Evolutionary conservation across 805 yeast genomes (phyloP).

Genomic region (Candida peoriensis): DNA sequence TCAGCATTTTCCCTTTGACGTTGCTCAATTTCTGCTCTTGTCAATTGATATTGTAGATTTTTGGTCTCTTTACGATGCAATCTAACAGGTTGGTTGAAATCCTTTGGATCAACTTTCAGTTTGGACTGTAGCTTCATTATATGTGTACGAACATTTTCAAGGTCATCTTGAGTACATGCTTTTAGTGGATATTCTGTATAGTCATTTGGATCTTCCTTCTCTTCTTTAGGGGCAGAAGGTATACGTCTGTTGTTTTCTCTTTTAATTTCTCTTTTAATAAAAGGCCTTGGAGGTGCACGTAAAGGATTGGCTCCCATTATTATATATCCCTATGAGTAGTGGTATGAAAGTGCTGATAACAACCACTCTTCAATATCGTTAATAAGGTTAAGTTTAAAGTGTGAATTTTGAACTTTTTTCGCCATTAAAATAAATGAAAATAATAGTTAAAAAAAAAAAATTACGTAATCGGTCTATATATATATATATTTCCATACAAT

Average conservation of each 20-base stretch:
- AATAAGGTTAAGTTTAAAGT: too few species aligned
- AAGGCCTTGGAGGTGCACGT: not conserved
- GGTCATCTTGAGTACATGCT: slow-evolving; percentile 67
- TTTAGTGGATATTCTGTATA: slow-evolving; percentile 44
- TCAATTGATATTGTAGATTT: slow-evolving; percentile 80
- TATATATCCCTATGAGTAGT: too few species aligned
- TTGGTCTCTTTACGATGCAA: slow-evolving; percentile 92
- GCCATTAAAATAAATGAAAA: too few species aligned
- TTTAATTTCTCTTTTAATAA: not conserved
- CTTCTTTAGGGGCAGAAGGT: slow-evolving; percentile 11
- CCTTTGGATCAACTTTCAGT: slow-evolving; percentile 66
- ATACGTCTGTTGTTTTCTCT: not conserved
- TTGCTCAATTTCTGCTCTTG: slow-evolving; percentile 69
- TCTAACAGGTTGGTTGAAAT: slow-evolving; percentile 75
- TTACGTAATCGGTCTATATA: too few species aligned
- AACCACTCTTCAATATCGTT: too few species aligned
- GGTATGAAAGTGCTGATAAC: too few species aligned
- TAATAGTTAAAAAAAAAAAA: too few species aligned
- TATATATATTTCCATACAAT: too few species aligned
- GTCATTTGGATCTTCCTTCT: slow-evolving; percentile 23
- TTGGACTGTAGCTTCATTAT: slow-evolving; percentile 75
- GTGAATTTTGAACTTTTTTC: too few species aligned
- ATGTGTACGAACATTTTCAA: slow-evolving; percentile 72
- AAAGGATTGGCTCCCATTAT: not conserved
- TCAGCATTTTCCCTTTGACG: slow-evolving; percentile 45